phyloP scores from a whole-genome alignment of 208 protist genomes.

The Trypanosoma avium region DNA sequence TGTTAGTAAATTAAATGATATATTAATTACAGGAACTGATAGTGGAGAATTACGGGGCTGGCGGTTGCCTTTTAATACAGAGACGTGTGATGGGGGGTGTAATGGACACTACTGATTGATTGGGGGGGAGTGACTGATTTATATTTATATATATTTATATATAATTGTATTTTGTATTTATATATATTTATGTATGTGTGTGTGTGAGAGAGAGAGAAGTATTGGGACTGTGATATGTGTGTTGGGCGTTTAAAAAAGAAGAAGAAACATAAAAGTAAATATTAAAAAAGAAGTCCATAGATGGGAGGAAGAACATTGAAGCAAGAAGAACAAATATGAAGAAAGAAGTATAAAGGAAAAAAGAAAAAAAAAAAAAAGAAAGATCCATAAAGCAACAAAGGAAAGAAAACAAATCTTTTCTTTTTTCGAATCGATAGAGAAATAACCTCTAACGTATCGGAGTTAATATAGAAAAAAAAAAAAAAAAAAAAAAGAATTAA shows the following conservation, averaged over 20 bases:
- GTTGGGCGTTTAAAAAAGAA: too few species aligned
- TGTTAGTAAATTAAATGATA: slow-evolving; percentile 30
- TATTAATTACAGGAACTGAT: slow-evolving; percentile 77
- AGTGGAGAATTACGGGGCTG: slow-evolving; percentile 74
- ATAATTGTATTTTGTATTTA: too few species aligned
- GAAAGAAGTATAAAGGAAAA: not conserved
- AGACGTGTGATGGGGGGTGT: slow-evolving; percentile 25
- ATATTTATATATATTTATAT: not conserved
- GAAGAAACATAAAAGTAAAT: too few species aligned
- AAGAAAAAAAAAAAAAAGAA: not conserved
- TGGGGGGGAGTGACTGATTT: not conserved
- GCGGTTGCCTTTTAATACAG: slow-evolving; percentile 64
- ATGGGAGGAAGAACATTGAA: not conserved
- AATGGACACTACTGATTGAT: not conserved
- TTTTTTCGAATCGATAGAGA: not conserved
- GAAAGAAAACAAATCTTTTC: too few species aligned
- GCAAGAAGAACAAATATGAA: not conserved
- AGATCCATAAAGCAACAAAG: not conserved
- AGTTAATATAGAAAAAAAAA: not conserved
- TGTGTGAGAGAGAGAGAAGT: too few species aligned
- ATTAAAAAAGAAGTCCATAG: too few species aligned
- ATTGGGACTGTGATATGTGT: too few species aligned
- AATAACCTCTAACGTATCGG: not conserved
- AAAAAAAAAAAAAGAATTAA: not conserved
- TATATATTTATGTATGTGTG: too few species aligned